A percentile compares a stretch with the other conserved stretches of the same genome.
Evolutionary conservation across 306 rosid species (phyloP).

Genomic region (Canavalia gladiata): DNA sequence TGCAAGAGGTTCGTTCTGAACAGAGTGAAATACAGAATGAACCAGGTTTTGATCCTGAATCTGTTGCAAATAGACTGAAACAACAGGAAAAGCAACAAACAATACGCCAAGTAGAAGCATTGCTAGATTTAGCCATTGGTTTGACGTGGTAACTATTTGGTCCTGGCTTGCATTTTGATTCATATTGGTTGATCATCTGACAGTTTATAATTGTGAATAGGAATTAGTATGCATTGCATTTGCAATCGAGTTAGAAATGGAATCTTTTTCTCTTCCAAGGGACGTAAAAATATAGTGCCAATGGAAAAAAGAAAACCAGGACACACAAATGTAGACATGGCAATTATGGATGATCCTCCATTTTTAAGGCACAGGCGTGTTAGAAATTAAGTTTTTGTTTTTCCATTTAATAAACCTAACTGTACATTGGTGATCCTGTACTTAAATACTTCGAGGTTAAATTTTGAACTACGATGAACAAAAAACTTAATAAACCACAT

Average conservation of each 20-base stretch:
- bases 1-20: slow-evolving; percentile 74
- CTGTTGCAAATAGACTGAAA: slow-evolving; percentile 86
- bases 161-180: slow-evolving; percentile 33
- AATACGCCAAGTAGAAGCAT: slow-evolving; percentile 75
- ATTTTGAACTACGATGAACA: background rate
- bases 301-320: background rate
- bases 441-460: slow-evolving; percentile 4
- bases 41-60: slow-evolving; percentile 72
- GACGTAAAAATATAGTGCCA: background rate
- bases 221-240: slow-evolving; percentile 14
- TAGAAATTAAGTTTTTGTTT: background rate
- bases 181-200: slow-evolving; percentile 16
- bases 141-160: slow-evolving; percentile 68
- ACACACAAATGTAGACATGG: slow-evolving; percentile 2
- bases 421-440: slow-evolving; percentile 10
- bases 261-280: background rate
- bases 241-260: slow-evolving; percentile 37
- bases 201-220: slow-evolving; percentile 17
- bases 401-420: background rate
- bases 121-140: slow-evolving; percentile 79
- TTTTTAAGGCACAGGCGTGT: background rate
- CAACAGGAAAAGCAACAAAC: slow-evolving; percentile 87
- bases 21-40: slow-evolving; percentile 51
- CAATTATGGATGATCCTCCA: slow-evolving; percentile 13
- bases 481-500: background rate